A percentile compares a stretch with the other conserved stretches of the same genome.
Evolutionary conservation across 2,329 filamentous ascomycete species (phyloP).

Genomic region (Colletotrichum sp.): DNA sequence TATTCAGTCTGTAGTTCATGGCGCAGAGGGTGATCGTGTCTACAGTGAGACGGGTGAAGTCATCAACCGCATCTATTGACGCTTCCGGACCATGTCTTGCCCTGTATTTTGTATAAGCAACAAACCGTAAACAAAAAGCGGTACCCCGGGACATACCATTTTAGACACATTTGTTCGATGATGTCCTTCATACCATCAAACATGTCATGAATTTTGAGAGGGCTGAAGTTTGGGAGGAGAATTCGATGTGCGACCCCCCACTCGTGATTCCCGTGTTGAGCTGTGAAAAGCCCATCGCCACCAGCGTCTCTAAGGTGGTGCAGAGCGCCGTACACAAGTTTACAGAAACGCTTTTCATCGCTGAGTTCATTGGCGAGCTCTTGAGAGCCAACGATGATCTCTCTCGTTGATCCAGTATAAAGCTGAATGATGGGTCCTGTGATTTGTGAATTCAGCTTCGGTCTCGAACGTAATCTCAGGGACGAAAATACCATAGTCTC

Average conservation of each 20-base stretch:
- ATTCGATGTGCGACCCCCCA: constrained; percentile 72
- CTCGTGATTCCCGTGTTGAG: constrained; percentile 28
- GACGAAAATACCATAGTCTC: not conserved
- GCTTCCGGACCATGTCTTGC: constrained; percentile 55
- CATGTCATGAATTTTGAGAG: constrained; percentile 70
- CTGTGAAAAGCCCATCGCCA: constrained; percentile 69
- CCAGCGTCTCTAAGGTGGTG: not conserved
- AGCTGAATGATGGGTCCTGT: not conserved
- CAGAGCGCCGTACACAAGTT: not conserved
- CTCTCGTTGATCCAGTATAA: not conserved
- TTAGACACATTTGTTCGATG: constrained; percentile 68
- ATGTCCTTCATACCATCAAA: constrained; percentile 75
- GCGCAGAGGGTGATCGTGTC: constrained; percentile 76
- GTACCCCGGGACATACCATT: constrained; percentile 52
- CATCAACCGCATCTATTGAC: constrained; percentile 60
- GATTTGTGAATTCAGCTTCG: not conserved
- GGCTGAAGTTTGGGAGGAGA: constrained; percentile 72
- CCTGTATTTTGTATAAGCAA: constrained; percentile 48
- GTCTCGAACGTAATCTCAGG: not conserved
- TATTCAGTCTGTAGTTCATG: constrained; percentile 77
- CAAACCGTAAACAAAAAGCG: not conserved
- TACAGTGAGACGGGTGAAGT: constrained; percentile 75
- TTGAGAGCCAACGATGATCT: not conserved
- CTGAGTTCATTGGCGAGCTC: not conserved
- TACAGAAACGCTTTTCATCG: not conserved